Base-by-base conservation (phyloP, 345 rosid species). In the Crucihimalaya himalaica region DNA sequence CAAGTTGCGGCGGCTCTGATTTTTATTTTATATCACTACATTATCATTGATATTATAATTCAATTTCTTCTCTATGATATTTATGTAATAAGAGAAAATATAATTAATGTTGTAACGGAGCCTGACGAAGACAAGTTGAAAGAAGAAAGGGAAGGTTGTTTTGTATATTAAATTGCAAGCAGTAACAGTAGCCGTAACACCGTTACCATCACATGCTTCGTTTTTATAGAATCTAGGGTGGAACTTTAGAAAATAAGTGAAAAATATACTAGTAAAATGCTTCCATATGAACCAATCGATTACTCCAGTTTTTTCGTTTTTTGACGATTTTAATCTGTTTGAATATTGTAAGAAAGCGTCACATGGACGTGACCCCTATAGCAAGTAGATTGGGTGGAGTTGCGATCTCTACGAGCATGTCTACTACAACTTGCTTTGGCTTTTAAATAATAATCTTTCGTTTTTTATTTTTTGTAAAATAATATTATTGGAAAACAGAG, bases 1-100 rank as follows among this genome's bases (percentile, higher is more conserved):
- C 70, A 68, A 75, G 64, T 68, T 68, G 79, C 57, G 70, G 79
- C 74, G 57, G 69, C 79, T 75, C 74, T 61, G 70, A 61, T 10
- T 12, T 75, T 54, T 43, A 43, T 23, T 43, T 14, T 5, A 4
- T 15, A 53, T 14, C 52, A 15, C 8, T 14, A 32, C 21, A 23
- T 34, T 37, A 16, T 9, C 13, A 16, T 10, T 20, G 9, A 6
- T 29, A 40, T 6, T 32, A 6, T 28, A 42, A 42, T 40, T 56
- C 14, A 21, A 29, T 11, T 54, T 20, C 5, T 60, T 48, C 37
- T 66, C 15, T 57, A 18, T 46, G 66, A 45, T 45, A 35, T 35
- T 45, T 60, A 7, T 8, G 47, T 34, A 25, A 25, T 21, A 40
- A 19, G 20, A 39, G 28, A 45, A 39, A 16, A 13, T 16, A 66